Evolutionary conservation across 306 rosid species (phyloP).

Genomic region (Fragaria nilgerrensis): DNA sequence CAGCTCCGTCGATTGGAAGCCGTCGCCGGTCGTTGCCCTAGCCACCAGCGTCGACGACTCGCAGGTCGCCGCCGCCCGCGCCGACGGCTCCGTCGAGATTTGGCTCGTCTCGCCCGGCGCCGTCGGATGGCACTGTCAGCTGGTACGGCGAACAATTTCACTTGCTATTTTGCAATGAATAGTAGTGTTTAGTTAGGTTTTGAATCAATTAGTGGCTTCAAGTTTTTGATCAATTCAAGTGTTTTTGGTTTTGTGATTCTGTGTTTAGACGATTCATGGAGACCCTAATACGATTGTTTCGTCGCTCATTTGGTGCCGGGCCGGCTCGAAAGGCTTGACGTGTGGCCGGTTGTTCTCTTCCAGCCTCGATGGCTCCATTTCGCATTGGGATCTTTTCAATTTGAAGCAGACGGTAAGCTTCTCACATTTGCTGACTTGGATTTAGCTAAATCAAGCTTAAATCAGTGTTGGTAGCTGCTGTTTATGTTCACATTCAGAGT

Average conservation of each 20-base stretch:
- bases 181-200: not conserved
- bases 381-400: conserved; percentile 76
- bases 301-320: conserved; percentile 79
- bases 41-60: conserved; percentile 80
- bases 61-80: conserved; percentile 88
- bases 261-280: conserved; percentile 69
- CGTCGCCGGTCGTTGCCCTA: conserved; percentile 73
- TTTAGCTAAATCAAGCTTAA: not conserved
- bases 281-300: conserved; percentile 60
- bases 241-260: not conserved
- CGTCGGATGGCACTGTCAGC: conserved; percentile 95
- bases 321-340: conserved; percentile 45
- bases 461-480: not conserved
- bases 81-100: conserved; percentile 84
- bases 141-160: conserved; percentile 40
- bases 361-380: conserved; percentile 73
- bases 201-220: not conserved
- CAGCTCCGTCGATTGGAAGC: conserved; percentile 70
- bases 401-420: conserved; percentile 68
- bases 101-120: conserved; percentile 99
- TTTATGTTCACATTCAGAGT: not conserved
- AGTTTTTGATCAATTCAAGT: not conserved
- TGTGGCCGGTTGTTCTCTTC: conserved; percentile 79
- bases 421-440: not conserved
- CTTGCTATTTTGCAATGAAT: not conserved